These are phyloP conservation scores for Cercospora beticola DNA, from an alignment of 2,329 filamentous ascomycete genomes.

Conservation along the genomic window DNA sequence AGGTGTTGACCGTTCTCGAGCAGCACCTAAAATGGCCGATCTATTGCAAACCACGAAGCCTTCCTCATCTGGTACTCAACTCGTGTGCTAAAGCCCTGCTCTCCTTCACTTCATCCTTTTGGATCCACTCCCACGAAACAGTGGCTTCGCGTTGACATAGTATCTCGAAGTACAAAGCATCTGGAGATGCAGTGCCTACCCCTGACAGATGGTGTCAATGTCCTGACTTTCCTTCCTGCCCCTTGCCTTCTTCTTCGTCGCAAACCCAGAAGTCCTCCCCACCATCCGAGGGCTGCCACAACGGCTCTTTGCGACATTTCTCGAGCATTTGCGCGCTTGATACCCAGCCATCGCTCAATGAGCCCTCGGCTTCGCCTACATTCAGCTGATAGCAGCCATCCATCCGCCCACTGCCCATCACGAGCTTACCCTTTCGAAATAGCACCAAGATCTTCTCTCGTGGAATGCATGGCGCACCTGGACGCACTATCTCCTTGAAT, in stretches of 20 bases:
- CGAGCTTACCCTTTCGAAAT: background rate
- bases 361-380: background rate
- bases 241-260: background rate
- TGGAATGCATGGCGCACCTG: background rate
- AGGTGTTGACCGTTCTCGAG: background rate
- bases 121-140: background rate
- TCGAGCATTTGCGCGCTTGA: background rate
- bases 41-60: background rate
- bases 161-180: background rate
- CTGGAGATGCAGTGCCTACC: background rate
- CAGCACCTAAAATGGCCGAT: background rate
- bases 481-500: background rate
- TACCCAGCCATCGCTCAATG: background rate
- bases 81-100: background rate
- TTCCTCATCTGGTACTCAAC: background rate
- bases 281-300: background rate
- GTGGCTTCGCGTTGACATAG: background rate
- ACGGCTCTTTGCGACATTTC: background rate
- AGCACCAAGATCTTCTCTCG: background rate
- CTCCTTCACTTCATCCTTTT: background rate
- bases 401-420: background rate
- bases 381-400: background rate
- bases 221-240: background rate
- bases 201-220: background rate
- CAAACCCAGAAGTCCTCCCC: background rate